Evolutionary conservation across 2,329 filamentous ascomycete genomes (phyloP), one percentile per base, ranked within the genome.

Genomic region (Exophiala alcalophila): DNA sequence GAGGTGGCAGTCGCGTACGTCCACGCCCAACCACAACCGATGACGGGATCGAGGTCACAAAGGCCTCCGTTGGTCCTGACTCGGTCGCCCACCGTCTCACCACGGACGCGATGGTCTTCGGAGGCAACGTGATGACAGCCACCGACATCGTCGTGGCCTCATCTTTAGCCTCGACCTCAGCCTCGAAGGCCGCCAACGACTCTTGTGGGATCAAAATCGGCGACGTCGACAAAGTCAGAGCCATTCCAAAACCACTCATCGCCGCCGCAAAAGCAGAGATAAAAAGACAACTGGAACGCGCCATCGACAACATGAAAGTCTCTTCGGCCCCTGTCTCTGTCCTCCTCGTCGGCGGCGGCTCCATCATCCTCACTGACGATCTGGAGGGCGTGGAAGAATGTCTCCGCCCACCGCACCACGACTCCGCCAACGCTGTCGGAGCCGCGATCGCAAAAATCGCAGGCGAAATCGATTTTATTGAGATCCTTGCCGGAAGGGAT

Each of bases 391-490:
- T 76, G 5, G 64, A 68, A 8, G 65, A 72, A 47, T 70, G 73
- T 42, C 70, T 74, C 4, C 64, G 68, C 3, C 77, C 77, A 0
- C 66, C 70, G n/a, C 43, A 50, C 36, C 66, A 75, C 23, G 74
- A 74, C 41, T 76, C 74, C 0, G 77, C 77, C 3, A 81, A 81
- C 57, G 77, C 78, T 0, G 73, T 81, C 2, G 78, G 78, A 4
- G 78, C 78, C 0, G 78, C 78, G 0, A 77, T 78, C 21, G 74
- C 74, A 4, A 76, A 76, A 40, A 70, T 78, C 0, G 69, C 71
- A 3, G 75, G 74, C 0, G 69, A 71, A 10, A 62, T 78, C 2
- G 75, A 79, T 40, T 61, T 71, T 1, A 71, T n/a, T 66, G 74
- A 70, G 72, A 5, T 56, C 68, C 9, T 38, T 34, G 40, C 34